These are phyloP conservation scores for Thozetella sp. DNA, from an alignment of 495 filamentous ascomycete genomes.

Conservation along the genomic window DNA sequence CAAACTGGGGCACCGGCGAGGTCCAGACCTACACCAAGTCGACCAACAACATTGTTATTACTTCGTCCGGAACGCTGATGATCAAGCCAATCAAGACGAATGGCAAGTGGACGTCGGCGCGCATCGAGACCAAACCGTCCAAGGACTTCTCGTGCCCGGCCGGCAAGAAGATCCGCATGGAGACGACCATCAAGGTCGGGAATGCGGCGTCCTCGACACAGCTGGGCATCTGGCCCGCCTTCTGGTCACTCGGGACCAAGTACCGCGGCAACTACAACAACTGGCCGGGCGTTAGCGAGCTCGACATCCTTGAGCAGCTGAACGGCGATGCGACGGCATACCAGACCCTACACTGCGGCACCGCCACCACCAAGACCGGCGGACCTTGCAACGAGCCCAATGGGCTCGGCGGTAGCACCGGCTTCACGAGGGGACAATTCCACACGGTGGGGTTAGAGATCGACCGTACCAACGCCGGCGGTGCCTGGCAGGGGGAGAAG, in stretches of 20 bases:
- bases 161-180: constrained; percentile 32
- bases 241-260: constrained; percentile 43
- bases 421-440: constrained; percentile 31
- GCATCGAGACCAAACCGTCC: constrained; percentile 33
- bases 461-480: constrained; percentile 27
- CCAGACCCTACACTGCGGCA: constrained; percentile 49
- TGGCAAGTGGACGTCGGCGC: constrained; percentile 43
- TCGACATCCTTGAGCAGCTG: constrained; percentile 48
- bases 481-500: constrained; percentile 36
- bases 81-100: constrained; percentile 15
- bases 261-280: constrained; percentile 28
- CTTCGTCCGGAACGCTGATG: constrained; percentile 9
- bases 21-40: constrained; percentile 1
- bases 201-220: constrained; percentile 22
- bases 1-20: neutral
- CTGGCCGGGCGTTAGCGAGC: constrained; percentile 46
- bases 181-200: constrained; percentile 39
- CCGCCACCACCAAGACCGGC: constrained; percentile 26
- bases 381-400: constrained; percentile 43
- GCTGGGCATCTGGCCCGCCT: constrained; percentile 52
- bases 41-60: constrained; percentile 1
- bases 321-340: constrained; percentile 35
- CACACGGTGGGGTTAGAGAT: constrained; percentile 41
- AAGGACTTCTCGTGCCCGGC: constrained; percentile 33
- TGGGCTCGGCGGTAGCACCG: constrained; percentile 26